A percentile compares a stretch with the other conserved stretches of the same genome.
Conservation (phyloP, 2,329 filamentous ascomycete genomes). For the Pseudogymnoascus sp. region DNA sequence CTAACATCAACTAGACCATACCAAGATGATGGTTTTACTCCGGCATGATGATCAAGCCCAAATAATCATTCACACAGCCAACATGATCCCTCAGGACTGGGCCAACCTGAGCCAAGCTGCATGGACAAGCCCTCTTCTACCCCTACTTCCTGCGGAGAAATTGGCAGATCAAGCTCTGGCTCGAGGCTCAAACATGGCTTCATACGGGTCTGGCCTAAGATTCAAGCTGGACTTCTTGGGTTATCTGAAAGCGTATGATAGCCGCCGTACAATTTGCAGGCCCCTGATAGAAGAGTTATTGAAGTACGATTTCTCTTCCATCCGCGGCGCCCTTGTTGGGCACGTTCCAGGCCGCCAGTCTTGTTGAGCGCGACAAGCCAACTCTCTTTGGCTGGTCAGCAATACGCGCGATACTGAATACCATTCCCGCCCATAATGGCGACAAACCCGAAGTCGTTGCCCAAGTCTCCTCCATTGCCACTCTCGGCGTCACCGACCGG, state of each 20-base stretch:
- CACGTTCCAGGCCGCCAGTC: constrained; percentile 68
- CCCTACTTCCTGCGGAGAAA: constrained; percentile 33
- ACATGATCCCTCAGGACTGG: constrained; percentile 88
- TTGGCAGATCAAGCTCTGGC: not conserved
- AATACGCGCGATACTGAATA: constrained; percentile 52
- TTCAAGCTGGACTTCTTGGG: constrained; percentile 72
- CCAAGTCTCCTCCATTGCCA: constrained; percentile 77
- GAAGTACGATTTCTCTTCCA: constrained; percentile 60
- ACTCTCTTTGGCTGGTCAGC: constrained; percentile 74
- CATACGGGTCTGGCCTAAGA: constrained; percentile 52
- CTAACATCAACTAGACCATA: constrained; percentile 30
- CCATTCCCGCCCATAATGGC: constrained; percentile 41
- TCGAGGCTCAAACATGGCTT: constrained; percentile 15
- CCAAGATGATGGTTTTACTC: constrained; percentile 82
- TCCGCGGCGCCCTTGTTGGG: constrained; percentile 68
- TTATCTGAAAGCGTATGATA: constrained; percentile 66
- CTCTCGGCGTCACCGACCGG: constrained; percentile 60
- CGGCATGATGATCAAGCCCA: constrained; percentile 71
- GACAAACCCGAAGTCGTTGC: constrained; percentile 43
- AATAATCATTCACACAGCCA: constrained; percentile 80
- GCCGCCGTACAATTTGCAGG: constrained; percentile 45
- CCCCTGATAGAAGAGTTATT: constrained; percentile 51
- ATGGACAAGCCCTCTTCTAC: constrained; percentile 70
- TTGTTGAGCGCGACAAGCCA: constrained; percentile 37
- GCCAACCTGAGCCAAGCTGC: constrained; percentile 78